phyloP scores from a whole-genome alignment of 129 eudicot species.

The Erigeron canadensis region DNA sequence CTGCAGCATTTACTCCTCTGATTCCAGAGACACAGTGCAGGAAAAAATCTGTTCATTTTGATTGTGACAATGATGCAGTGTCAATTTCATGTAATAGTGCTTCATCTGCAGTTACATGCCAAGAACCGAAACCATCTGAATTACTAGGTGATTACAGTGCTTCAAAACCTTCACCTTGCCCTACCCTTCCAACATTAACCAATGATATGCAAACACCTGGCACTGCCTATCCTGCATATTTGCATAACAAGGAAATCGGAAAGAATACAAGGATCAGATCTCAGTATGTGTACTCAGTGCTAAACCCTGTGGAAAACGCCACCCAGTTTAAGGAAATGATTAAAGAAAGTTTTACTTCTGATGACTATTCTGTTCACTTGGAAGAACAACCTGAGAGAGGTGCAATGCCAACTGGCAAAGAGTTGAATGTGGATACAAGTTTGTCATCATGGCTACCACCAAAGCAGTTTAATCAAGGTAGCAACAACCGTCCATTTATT shows the following conservation, averaged over 20 bases:
- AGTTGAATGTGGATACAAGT: constrained; percentile 51
- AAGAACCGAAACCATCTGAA: constrained; percentile 36
- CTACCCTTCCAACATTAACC: constrained; percentile 60
- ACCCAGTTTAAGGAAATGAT: constrained; percentile 38
- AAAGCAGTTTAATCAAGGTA: constrained; percentile 32
- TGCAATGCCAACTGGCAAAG: constrained; percentile 32
- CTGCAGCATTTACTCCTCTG: constrained; percentile 18
- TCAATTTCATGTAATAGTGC: constrained; percentile 43
- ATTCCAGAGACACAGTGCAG: constrained; percentile 23
- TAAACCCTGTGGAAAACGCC: constrained; percentile 48
- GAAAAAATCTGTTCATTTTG: constrained; percentile 58
- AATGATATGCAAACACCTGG: constrained; percentile 96
- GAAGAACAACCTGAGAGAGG: constrained; percentile 32
- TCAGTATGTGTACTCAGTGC: constrained; percentile 59
- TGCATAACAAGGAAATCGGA: constrained; percentile 33
- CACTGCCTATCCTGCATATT: constrained; percentile 60
- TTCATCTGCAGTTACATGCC: constrained; percentile 38
- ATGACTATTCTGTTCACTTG: constrained; percentile 27
- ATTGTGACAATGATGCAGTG: constrained; percentile 40
- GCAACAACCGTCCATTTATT: constrained; percentile 20
- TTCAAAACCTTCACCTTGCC: constrained; percentile 68
- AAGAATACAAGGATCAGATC: constrained; percentile 63
- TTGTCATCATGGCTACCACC: constrained; percentile 67
- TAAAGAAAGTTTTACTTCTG: constrained; percentile 33
- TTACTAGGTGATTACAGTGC: constrained; percentile 29